phyloP scores from a whole-genome alignment of 1,284 basidiomycete species.

The Cryptococcus depauperatus region DNA sequence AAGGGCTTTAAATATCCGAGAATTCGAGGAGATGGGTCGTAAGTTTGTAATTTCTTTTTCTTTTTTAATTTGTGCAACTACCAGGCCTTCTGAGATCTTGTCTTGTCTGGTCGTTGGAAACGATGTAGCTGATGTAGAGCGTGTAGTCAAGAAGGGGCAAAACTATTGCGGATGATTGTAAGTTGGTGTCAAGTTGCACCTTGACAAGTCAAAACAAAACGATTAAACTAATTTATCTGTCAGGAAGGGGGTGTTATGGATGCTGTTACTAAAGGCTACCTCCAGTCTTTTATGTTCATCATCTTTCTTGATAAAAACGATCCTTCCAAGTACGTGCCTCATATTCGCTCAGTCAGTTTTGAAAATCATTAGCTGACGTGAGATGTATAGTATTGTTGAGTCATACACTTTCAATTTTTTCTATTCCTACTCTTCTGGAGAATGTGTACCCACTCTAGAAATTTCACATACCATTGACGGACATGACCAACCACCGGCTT shows the following conservation, averaged over 20 bases:
- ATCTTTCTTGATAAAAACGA: constrained; percentile 16
- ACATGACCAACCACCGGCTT: background rate
- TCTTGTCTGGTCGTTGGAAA: too few relatives aligned
- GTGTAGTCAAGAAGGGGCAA: background rate
- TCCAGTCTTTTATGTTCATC: constrained; percentile 17
- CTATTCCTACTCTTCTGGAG: constrained; percentile 10
- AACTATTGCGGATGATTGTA: constrained; percentile 1
- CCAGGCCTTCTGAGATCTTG: too few relatives aligned
- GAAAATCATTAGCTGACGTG: background rate
- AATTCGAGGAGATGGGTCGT: background rate
- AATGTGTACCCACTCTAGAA: background rate
- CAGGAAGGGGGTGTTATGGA: constrained; percentile 13
- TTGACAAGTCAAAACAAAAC: too few relatives aligned
- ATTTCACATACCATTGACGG: background rate
- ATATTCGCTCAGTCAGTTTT: background rate
- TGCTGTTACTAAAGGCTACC: constrained; percentile 15
- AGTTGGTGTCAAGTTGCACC: too few relatives aligned
- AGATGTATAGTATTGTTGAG: constrained; percentile 19
- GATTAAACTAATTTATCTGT: too few relatives aligned
- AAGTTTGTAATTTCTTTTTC: background rate
- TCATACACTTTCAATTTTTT: constrained; percentile 26
- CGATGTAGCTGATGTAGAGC: background rate
- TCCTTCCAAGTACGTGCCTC: constrained; percentile 12
- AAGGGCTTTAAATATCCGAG: constrained; percentile 1
- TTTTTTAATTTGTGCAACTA: too few relatives aligned